Percentiles rank a stretch among this genome's conserved stretches.
These are phyloP conservation scores for Naganishia vishniacii DNA, from an alignment of 768 basidiomycete species.

Conservation along the genomic window DNA sequence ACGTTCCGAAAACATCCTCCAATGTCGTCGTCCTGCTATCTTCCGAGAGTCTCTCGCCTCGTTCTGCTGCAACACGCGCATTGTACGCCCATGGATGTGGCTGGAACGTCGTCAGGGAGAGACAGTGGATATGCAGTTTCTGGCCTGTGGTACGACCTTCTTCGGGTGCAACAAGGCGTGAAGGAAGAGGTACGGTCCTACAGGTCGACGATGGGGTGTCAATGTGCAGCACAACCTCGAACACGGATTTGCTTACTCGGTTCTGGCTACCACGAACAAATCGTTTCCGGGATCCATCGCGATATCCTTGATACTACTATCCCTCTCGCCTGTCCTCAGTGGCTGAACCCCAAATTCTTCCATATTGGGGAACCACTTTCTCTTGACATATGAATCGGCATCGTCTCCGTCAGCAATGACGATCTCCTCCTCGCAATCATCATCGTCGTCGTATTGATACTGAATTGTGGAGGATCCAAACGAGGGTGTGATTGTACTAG, in stretches of 20 bases:
- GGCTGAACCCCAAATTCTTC: slow-evolving; percentile 9
- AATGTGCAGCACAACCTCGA: background rate
- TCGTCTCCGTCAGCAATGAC: slow-evolving; percentile 10
- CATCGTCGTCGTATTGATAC: background rate
- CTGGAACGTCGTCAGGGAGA: slow-evolving; percentile 38
- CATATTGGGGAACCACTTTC: slow-evolving; percentile 13
- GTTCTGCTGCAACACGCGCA: background rate
- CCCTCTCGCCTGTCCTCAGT: slow-evolving; percentile 13
- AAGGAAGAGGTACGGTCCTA: background rate
- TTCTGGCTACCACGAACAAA: slow-evolving; percentile 40
- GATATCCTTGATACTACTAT: slow-evolving; percentile 39
- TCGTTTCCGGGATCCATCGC: slow-evolving; percentile 47
- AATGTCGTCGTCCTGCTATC: slow-evolving; percentile 38
- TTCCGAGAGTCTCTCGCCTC: slow-evolving; percentile 12
- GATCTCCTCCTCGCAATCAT: slow-evolving; percentile 10
- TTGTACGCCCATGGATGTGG: slow-evolving; percentile 39
- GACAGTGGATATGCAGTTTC: slow-evolving; percentile 37
- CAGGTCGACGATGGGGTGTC: too few relatives aligned
- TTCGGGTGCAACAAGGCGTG: background rate
- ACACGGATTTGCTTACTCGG: slow-evolving; percentile 34
- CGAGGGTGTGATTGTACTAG: too few relatives aligned
- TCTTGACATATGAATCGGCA: slow-evolving; percentile 9
- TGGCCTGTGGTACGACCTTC: slow-evolving; percentile 9
- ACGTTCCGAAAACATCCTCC: slow-evolving; percentile 37
- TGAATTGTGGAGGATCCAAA: background rate